Evolutionary conservation across 495 filamentous ascomycete genomes (phyloP), one percentile per base, ranked within the genome.

Genomic region (Penicilliopsis zonata): DNA sequence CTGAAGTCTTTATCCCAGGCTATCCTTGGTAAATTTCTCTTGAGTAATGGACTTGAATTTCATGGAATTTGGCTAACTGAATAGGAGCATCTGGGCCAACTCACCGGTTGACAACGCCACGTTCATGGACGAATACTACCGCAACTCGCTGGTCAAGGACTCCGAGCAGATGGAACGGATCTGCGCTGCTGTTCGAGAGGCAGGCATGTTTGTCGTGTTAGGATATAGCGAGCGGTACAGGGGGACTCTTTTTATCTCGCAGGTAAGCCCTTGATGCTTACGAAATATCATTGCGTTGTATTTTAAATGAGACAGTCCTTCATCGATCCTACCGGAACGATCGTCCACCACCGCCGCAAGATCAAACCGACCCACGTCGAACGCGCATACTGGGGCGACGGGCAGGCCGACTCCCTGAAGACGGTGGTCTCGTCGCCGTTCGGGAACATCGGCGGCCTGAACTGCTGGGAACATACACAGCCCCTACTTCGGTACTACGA

Each of bases 281-380:
- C n/a, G n/a, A n/a, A n/a, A n/a, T n/a, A n/a, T n/a, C n/a, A n/a
- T n/a, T n/a, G n/a, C n/a, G n/a, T n/a, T n/a, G n/a, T n/a, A n/a
- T n/a, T n/a, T 9, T 75, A 68, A 46, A 72, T 71, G 34, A 50
- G 67, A 1, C 67, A 75, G 43, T 53, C 57, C 8, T 53, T 70
- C 35, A 72, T 74, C 37, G 47, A 50, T 4, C 44, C 58, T 0
- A 43, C 50, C n/a, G 69, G 69, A 1, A 51, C 59, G n/a, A 33
- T 70, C 5, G 31, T 54, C n/a, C 52, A 63, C 29, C 50, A 57
- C 26, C 53, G 69, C 5, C 52, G 69, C 13, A 76, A 74, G 49
- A 45, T 72, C 37, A 72, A 73, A 44, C 62, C 67, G 0, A 73
- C 69, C 18, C 69, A 70, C 35, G 58, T 69, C 47, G 70, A 74